phyloP scores from a whole-genome alignment of 1,284 basidiomycete species.

The Malassezia dermatis region DNA sequence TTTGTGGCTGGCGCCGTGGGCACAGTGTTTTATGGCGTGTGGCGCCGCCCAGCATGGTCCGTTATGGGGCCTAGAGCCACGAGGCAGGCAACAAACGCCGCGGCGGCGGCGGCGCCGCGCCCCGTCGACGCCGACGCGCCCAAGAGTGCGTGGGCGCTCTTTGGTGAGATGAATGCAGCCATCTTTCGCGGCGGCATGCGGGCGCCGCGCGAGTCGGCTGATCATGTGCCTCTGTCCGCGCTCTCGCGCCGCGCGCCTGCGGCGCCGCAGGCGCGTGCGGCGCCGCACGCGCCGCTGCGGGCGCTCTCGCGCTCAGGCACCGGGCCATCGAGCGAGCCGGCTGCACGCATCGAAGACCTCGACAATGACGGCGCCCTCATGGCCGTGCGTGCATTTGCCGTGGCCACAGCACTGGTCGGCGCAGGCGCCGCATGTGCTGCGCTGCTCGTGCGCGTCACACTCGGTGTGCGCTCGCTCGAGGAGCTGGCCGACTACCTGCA shows the following conservation, averaged over 20 bases:
- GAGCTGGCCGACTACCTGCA: constrained; percentile 16
- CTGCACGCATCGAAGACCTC: neutral
- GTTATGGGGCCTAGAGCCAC: neutral
- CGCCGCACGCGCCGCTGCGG: neutral
- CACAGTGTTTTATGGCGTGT: constrained; percentile 1
- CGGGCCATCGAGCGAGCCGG: neutral
- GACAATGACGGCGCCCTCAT: neutral
- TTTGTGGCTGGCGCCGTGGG: constrained; percentile 11
- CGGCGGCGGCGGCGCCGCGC: neutral
- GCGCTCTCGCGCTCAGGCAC: neutral
- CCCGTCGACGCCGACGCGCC: neutral
- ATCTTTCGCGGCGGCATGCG: neutral
- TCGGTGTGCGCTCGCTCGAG: constrained; percentile 6
- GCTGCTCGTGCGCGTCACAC: neutral
- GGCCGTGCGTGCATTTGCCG: constrained; percentile 10
- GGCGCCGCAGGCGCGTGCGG: neutral
- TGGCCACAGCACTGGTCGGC: constrained; percentile 12
- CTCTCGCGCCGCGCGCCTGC: neutral
- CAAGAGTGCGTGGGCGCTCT: neutral
- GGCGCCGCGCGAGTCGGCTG: neutral
- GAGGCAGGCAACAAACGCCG: neutral
- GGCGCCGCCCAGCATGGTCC: neutral
- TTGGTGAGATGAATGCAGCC: constrained; percentile 14
- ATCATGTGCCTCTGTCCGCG: neutral
- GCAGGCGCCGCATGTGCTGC: constrained; percentile 2